phyloP scores from a whole-genome alignment of 768 basidiomycete species.

The Suillus discolor region DNA sequence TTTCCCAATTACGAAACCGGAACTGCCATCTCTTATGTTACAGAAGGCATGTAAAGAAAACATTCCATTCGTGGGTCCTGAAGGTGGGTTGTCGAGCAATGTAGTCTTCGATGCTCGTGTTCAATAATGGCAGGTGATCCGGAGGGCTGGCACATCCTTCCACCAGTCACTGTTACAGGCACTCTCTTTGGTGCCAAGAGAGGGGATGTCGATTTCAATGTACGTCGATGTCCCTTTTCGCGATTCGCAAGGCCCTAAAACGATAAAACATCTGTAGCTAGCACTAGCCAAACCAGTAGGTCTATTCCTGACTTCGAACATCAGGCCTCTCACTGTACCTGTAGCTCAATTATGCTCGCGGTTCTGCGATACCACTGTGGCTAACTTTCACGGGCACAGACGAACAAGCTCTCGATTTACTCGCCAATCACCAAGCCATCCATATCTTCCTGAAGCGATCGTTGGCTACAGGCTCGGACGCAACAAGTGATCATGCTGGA shows the following conservation, averaged over 20 bases:
- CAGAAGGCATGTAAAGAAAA: constrained; percentile 39
- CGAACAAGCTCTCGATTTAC: constrained; percentile 50
- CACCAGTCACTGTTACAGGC: constrained; percentile 35
- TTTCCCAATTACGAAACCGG: constrained; percentile 35
- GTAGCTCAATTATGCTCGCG: constrained; percentile 54
- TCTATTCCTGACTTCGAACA: not conserved
- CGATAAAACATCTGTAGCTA: constrained; percentile 33
- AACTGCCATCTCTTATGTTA: constrained; percentile 38
- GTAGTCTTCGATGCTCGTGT: not conserved
- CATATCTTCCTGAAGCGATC: constrained; percentile 47
- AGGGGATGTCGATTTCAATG: constrained; percentile 33
- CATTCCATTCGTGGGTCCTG: constrained; percentile 36
- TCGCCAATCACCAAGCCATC: constrained; percentile 43
- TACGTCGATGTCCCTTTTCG: constrained; percentile 22
- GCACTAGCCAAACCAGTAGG: constrained; percentile 53
- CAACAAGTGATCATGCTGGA: constrained; percentile 39
- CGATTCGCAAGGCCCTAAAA: constrained; percentile 1
- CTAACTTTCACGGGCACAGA: constrained; percentile 49
- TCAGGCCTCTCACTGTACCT: not conserved
- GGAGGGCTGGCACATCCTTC: constrained; percentile 40
- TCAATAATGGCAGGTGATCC: constrained; percentile 32
- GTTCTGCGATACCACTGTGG: constrained; percentile 51
- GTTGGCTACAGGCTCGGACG: constrained; percentile 50
- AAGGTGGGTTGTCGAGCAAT: constrained; percentile 17
- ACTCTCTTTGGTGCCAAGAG: constrained; percentile 35